Evolutionary conservation across 768 basidiomycete genomes (phyloP).

Genomic region (Suillus decipiens): DNA sequence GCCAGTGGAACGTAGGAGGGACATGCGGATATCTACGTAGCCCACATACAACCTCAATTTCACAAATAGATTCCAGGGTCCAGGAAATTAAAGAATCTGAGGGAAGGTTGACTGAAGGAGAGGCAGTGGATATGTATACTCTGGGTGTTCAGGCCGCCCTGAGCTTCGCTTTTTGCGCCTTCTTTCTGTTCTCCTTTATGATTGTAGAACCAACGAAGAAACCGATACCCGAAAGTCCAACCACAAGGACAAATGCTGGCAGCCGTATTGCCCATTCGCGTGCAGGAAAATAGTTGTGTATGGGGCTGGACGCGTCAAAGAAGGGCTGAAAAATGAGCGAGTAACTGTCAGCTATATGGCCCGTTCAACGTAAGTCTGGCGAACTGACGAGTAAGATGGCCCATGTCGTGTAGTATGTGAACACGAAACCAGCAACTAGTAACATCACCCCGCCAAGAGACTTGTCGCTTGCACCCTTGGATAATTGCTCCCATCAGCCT

Average conservation of each 20-base stretch:
- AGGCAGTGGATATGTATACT: neutral
- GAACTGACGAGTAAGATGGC: conserved; percentile 77
- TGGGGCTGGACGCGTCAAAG: conserved; percentile 69
- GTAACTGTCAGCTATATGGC: neutral
- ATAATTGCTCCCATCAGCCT: neutral
- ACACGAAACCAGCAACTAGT: conserved; percentile 70
- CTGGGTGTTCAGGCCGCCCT: conserved; percentile 53
- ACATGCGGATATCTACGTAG: conserved; percentile 15
- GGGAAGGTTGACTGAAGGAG: neutral
- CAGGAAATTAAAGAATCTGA: neutral
- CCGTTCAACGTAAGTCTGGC: neutral
- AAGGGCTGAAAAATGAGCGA: conserved; percentile 60
- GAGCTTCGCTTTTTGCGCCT: conserved; percentile 59
- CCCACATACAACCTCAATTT: neutral
- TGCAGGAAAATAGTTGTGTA: conserved; percentile 80
- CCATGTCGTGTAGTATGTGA: conserved; percentile 92
- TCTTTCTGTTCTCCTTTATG: conserved; percentile 71
- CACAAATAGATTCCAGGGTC: neutral
- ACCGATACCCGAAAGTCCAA: conserved; percentile 81
- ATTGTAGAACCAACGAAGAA: conserved; percentile 78
- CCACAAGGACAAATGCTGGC: conserved; percentile 78
- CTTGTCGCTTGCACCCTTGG: conserved; percentile 80
- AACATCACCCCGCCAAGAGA: conserved; percentile 79
- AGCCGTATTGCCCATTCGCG: conserved; percentile 92
- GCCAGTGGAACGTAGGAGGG: conserved; percentile 25